Conservation (phyloP, 176 grass and related monocot species). For the Juncus inflexus region DNA sequence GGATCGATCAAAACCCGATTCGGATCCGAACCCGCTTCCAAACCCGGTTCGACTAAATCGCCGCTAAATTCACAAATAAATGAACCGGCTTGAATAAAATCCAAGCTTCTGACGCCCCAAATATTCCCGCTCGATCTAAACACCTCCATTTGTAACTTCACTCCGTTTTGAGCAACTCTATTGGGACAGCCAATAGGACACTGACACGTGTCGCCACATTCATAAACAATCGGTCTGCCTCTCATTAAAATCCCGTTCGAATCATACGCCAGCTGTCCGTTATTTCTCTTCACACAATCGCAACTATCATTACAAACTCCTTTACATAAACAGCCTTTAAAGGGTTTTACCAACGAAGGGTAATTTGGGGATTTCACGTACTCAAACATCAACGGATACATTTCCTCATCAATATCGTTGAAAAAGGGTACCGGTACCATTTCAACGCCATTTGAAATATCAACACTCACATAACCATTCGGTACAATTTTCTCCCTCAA, state of each 20-base stretch:
- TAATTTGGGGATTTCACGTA: slow-evolving; percentile 45
- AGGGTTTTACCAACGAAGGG: background rate
- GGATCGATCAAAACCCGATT: slow-evolving; percentile 39
- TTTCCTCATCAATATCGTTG: slow-evolving; percentile 56
- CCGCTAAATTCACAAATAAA: slow-evolving; percentile 73
- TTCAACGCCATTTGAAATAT: slow-evolving; percentile 59
- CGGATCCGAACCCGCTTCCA: background rate
- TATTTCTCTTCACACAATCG: slow-evolving; percentile 47
- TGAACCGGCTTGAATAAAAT: slow-evolving; percentile 65
- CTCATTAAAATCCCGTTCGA: slow-evolving; percentile 46
- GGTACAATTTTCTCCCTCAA: slow-evolving; percentile 29
- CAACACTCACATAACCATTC: slow-evolving; percentile 43
- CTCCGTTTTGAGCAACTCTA: slow-evolving; percentile 61
- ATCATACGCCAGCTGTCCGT: slow-evolving; percentile 34
- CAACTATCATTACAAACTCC: slow-evolving; percentile 33
- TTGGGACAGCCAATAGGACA: slow-evolving; percentile 60
- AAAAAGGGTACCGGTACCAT: slow-evolving; percentile 34
- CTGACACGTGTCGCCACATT: slow-evolving; percentile 50
- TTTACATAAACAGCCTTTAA: slow-evolving; percentile 45
- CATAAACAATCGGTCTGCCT: slow-evolving; percentile 71
- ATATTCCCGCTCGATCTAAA: slow-evolving; percentile 66
- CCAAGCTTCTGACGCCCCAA: slow-evolving; percentile 75
- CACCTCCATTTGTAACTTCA: slow-evolving; percentile 69
- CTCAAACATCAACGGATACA: slow-evolving; percentile 39
- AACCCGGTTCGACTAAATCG: slow-evolving; percentile 24